Conservation (phyloP, 2,329 filamentous ascomycete species). For the Sclerotinia trifoliorum region DNA sequence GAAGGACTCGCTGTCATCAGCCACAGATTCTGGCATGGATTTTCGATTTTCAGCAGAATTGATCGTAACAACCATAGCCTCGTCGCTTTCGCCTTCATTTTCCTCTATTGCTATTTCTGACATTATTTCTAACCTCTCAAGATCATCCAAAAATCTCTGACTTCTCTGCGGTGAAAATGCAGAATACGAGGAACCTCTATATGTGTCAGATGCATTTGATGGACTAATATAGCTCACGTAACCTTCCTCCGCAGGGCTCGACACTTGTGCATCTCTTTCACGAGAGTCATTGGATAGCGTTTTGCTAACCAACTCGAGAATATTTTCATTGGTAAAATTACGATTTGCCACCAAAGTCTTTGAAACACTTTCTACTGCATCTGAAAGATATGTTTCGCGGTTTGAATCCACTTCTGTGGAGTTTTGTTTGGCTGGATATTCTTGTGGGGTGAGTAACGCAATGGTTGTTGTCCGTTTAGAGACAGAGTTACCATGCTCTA, state of each 20-base stretch:
- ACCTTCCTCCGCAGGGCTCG: slow-evolving; percentile 40
- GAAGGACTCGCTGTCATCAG: slow-evolving; percentile 36
- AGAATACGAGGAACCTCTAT: slow-evolving; percentile 54
- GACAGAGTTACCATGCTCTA: slow-evolving; percentile 32
- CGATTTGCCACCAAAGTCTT: slow-evolving; percentile 7
- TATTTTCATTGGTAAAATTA: slow-evolving; percentile 13
- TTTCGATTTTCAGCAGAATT: slow-evolving; percentile 40
- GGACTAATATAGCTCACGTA: slow-evolving; percentile 33
- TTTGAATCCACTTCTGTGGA: slow-evolving; percentile 3
- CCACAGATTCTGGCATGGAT: slow-evolving; percentile 31
- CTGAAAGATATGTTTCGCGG: slow-evolving; percentile 35
- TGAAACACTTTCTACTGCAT: slow-evolving; percentile 24
- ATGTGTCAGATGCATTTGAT: slow-evolving; percentile 46
- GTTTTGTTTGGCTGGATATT: slow-evolving; percentile 16
- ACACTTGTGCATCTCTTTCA: not conserved
- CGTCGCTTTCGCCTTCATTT: slow-evolving; percentile 37
- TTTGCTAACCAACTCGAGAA: slow-evolving; percentile 39
- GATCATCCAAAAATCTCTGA: not conserved
- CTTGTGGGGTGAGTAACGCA: slow-evolving; percentile 28
- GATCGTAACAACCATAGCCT: slow-evolving; percentile 48
- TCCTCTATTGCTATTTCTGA: not conserved
- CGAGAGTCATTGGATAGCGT: not conserved
- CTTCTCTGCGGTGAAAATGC: slow-evolving; percentile 46
- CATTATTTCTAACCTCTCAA: not conserved
- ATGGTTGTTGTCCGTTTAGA: slow-evolving; percentile 37